phyloP scores from a whole-genome alignment of 805 yeast species.

The Barnettozyma salicaria region DNA sequence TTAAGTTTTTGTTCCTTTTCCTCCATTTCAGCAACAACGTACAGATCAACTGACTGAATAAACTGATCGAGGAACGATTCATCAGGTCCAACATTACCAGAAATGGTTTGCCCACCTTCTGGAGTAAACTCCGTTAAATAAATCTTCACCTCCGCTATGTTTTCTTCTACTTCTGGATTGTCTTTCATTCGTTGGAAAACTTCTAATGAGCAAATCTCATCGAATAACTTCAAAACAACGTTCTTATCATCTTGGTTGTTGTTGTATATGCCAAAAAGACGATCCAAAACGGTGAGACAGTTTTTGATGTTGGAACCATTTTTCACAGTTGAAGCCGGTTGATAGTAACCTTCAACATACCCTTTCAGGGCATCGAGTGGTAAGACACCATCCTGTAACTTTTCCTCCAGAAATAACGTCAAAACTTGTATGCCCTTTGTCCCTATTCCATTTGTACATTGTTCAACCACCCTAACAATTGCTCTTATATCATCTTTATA shows the following conservation, averaged over 20 bases:
- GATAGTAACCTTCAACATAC: conserved; percentile 4
- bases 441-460: conserved; percentile 62
- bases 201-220: conserved; percentile 4
- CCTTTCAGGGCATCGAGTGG: conserved; percentile 13
- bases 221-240: conserved; percentile 12
- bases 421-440: conserved; percentile 27
- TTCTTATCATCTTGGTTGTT: conserved; percentile 1
- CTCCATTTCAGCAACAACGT: too few species aligned
- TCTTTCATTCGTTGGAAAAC: too few species aligned
- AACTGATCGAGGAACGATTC: conserved; percentile 28
- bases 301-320: conserved; percentile 4
- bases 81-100: conserved; percentile 2
- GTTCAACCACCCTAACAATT: conserved; percentile 44
- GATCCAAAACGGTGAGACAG: not conserved
- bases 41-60: conserved; percentile 32
- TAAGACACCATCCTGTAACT: not conserved
- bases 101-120: conserved; percentile 21
- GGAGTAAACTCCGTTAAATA: conserved; percentile 34
- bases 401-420: not conserved
- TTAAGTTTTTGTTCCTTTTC: conserved; percentile 17
- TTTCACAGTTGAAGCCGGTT: conserved; percentile 1
- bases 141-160: conserved; percentile 35
- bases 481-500: conserved; percentile 58
- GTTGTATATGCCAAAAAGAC: conserved; percentile 6
- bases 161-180: too few species aligned